These are phyloP conservation scores for Suillus hirtellus DNA, from an alignment of 768 basidiomycete genomes.

Conservation along the genomic window DNA sequence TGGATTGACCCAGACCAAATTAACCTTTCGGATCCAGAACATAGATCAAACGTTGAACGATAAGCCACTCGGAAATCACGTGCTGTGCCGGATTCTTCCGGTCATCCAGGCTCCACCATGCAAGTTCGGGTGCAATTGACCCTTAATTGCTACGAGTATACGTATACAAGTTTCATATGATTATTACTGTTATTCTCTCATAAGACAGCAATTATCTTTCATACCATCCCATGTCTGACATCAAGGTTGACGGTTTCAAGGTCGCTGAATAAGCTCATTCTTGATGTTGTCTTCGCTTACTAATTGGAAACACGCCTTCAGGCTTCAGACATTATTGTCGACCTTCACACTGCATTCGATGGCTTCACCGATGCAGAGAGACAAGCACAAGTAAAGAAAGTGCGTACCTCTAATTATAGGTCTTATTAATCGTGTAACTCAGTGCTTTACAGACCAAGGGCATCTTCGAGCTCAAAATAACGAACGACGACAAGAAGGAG, in stretches of 20 bases:
- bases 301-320: constrained; percentile 26
- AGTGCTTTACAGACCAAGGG: constrained; percentile 67
- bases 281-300: background rate
- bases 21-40: too few relatives aligned
- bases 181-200: background rate
- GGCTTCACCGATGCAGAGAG: constrained; percentile 61
- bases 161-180: background rate
- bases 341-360: constrained; percentile 53
- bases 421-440: background rate
- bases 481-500: constrained; percentile 69
- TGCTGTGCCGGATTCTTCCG: too few relatives aligned
- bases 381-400: constrained; percentile 75
- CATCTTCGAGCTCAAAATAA: constrained; percentile 82
- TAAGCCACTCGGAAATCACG: too few relatives aligned
- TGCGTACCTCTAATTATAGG: constrained; percentile 21
- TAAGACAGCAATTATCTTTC: constrained; percentile 3
- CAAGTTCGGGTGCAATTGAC: background rate
- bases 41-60: too few relatives aligned
- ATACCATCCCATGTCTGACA: constrained; percentile 56
- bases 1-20: too few relatives aligned
- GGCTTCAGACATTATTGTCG: constrained; percentile 67
- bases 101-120: too few relatives aligned
- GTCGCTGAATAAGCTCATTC: constrained; percentile 32
- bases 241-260: constrained; percentile 78
- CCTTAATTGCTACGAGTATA: background rate